Percentiles rank a stretch among this genome's conserved stretches.
Conservation (phyloP, 2,329 filamentous ascomycete genomes). For the Podosphaera aphanis region DNA sequence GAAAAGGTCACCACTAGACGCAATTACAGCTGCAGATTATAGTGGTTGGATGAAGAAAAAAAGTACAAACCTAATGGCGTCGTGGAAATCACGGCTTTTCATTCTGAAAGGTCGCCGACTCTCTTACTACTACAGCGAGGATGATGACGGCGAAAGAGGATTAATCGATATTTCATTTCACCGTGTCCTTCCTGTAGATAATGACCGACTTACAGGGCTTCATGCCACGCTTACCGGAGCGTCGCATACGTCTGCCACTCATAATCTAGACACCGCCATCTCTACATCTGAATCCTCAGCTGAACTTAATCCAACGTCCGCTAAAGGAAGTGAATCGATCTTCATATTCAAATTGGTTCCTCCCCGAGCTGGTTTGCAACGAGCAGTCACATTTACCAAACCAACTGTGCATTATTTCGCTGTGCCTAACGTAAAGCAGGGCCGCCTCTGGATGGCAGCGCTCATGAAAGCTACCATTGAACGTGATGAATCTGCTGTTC, state of each 20-base stretch:
- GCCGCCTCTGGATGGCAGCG: slow-evolving; percentile 91
- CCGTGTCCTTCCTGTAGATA: slow-evolving; percentile 81
- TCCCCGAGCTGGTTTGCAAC: slow-evolving; percentile 63
- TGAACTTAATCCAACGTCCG: slow-evolving; percentile 16
- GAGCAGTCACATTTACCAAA: slow-evolving; percentile 91
- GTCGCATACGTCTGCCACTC: slow-evolving; percentile 36
- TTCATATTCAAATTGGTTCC: slow-evolving; percentile 98
- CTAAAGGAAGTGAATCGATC: slow-evolving; percentile 36
- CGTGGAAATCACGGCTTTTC: slow-evolving; percentile 94
- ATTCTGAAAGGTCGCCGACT: slow-evolving; percentile 75
- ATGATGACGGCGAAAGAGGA: slow-evolving; percentile 78
- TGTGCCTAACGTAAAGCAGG: slow-evolving; percentile 69
- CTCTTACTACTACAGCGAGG: slow-evolving; percentile 89
- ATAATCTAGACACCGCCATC: slow-evolving; percentile 19
- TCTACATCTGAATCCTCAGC: slow-evolving; percentile 21
- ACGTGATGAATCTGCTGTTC: slow-evolving; percentile 54
- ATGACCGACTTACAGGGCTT: slow-evolving; percentile 69
- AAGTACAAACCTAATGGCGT: slow-evolving; percentile 84
- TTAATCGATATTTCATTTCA: slow-evolving; percentile 96
- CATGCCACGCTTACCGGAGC: slow-evolving; percentile 82
- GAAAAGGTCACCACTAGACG: slow-evolving; percentile 60
- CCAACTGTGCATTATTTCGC: slow-evolving; percentile 96
- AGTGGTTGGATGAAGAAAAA: slow-evolving; percentile 99
- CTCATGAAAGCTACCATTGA: slow-evolving; percentile 98
- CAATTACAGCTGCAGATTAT: slow-evolving; percentile 72